Base-by-base conservation (phyloP, 306 rosid genomes). In the Sphenostylis stenocarpa region DNA sequence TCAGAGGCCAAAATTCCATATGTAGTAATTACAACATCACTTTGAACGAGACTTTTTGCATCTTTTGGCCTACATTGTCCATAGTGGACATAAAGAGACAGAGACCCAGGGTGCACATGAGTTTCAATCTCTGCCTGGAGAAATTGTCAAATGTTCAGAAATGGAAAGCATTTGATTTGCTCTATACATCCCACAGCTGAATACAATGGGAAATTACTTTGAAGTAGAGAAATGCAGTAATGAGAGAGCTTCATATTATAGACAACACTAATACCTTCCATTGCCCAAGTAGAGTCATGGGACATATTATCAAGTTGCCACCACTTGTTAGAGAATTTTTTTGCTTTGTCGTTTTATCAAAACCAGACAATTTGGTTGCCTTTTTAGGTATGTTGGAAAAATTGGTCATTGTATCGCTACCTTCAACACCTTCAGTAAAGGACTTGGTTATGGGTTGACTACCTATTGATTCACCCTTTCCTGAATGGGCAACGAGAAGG, bases 241-340 rank as follows among this genome's bases (percentile, higher is more conserved):
- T 77, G 49, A 57, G 53, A 72, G 49, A 71, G 53, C 74, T 47
- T 36, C 67, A 73, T 61, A 34, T 53, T 57, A 38, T 2, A 38
- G 70, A 80, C 34, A 51, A 65, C 4, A 49, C 39, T 44, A 21
- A 67, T 87, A 93, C 98, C 98, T 94, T 94, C 98, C 98, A 94
- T 82, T 94, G 98, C 58, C 95, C 95, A 1, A 94, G 86, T 80
- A 91, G 97, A 20, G 95, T 91, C 98, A 94, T 91, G 36, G 97
- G 97, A 80, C 97, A 94, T 57, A 94, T 73, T 58, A 94, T 94
- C 88, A 94, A 86, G 84, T 83, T 90, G 76, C 91, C 94, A 60
- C 97, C 98, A 57, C 84, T 73, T 62, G 83, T 78, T 84, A 90
- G 86, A 48, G 58, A 58, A 41, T 72, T 82, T 80, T 74, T 90